These are phyloP conservation scores for Tricholoma sp. DNA, from an alignment of 768 basidiomycete genomes.

Conservation along the genomic window DNA sequence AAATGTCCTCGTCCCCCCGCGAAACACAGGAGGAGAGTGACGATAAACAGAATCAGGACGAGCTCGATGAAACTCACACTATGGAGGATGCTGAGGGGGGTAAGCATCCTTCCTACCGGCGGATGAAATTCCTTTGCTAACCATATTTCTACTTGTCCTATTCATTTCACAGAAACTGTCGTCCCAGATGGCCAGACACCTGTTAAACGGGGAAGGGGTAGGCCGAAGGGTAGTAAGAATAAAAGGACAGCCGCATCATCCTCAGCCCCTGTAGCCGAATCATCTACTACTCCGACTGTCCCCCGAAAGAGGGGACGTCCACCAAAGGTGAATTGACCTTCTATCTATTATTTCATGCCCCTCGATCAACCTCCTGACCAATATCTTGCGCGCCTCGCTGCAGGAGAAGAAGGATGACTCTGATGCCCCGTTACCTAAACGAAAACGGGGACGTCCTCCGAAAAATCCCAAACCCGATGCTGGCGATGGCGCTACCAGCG, in stretches of 20 bases:
- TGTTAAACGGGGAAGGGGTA: constrained; percentile 76
- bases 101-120: constrained; percentile 16
- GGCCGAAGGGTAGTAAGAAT: constrained; percentile 87
- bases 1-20: constrained; percentile 60
- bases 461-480: constrained; percentile 54
- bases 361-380: constrained; percentile 10
- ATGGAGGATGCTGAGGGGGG: constrained; percentile 35
- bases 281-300: constrained; percentile 28
- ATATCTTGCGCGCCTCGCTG: constrained; percentile 15
- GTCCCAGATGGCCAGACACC: constrained; percentile 32
- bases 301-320: constrained; percentile 63
- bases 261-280: constrained; percentile 23
- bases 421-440: constrained; percentile 54
- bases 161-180: constrained; percentile 30
- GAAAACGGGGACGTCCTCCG: constrained; percentile 71
- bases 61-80: constrained; percentile 45
- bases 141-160: constrained; percentile 19
- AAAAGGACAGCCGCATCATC: constrained; percentile 36
- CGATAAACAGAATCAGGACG: constrained; percentile 56
- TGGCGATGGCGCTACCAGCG: constrained; percentile 31
- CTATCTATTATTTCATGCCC: constrained; percentile 12
- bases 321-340: constrained; percentile 46
- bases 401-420: constrained; percentile 41
- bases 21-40: constrained; percentile 46
- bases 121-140: constrained; percentile 8